A percentile compares a stretch with the other conserved stretches of the same genome.
Evolutionary conservation across 116 monocot species (phyloP).

Genomic region (Papilionanthe hybrid): DNA sequence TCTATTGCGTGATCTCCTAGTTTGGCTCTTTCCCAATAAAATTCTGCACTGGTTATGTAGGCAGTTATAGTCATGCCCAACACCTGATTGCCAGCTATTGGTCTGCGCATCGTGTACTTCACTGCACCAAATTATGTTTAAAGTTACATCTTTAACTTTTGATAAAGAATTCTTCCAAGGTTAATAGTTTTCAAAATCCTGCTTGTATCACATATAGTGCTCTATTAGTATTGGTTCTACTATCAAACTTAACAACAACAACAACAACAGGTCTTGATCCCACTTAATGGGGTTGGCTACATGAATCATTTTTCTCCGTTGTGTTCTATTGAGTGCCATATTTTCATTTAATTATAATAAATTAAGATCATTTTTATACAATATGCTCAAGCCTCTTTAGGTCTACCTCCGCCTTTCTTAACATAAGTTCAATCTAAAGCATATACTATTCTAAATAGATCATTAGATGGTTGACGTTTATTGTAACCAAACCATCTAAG

Average conservation of each 20-base stretch:
- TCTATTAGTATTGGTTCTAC: not conserved
- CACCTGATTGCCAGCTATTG: not conserved
- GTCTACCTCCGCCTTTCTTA: too few relatives aligned
- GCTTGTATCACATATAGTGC: not conserved
- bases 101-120: not conserved
- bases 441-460: too few relatives aligned
- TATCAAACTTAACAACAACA: not conserved
- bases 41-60: not conserved
- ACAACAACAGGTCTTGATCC: too few relatives aligned
- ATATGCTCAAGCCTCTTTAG: too few relatives aligned
- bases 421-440: too few relatives aligned
- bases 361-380: too few relatives aligned
- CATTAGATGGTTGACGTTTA: too few relatives aligned
- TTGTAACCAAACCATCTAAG: too few relatives aligned
- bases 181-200: not conserved
- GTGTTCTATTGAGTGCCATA: too few relatives aligned
- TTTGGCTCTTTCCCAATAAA: not conserved
- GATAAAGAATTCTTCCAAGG: not conserved
- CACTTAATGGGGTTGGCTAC: too few relatives aligned
- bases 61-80: not conserved
- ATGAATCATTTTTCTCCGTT: too few relatives aligned
- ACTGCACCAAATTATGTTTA: not conserved
- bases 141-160: not conserved
- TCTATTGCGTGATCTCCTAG: not conserved
- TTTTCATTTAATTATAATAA: too few relatives aligned